Evolutionary conservation across 2,329 filamentous ascomycete species (phyloP), one percentile per base, ranked within the genome.

Genomic region (Colletotrichum gloeosporioides): DNA sequence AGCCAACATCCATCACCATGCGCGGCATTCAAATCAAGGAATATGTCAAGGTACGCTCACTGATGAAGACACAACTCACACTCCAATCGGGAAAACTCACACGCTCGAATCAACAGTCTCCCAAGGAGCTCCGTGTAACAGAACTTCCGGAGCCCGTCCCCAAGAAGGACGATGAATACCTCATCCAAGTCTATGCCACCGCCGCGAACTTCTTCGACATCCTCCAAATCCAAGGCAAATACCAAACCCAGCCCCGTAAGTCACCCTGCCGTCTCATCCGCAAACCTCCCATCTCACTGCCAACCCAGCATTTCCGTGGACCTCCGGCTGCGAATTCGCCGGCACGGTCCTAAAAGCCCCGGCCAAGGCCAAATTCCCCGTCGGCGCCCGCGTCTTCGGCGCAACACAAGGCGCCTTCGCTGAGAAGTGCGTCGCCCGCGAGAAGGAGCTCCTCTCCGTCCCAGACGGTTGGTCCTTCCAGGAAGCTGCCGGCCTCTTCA

Each of bases 141-240:
- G 89, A 92, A 27, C 90, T 98, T 16, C 92, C 95, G 22, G 95
- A 96, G 70, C 96, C 95, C 1, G 86, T 87, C 2, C 95, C 96
- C 2, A 88, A 89, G 10, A 85, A 92, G 36, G 88, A 94, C 82
- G 88, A 94, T 82, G 92, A 98, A 86, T 99, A 98, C 84, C 89
- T 98, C 78, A 94, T 99, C 83, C 91, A 93, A 82, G 94, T 99
- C 81, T 95, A 95, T 85, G 95, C 96, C 63, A 91, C 94, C 1
- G 96, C 95, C 25, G 95, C 95, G 81, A 99, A 99, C 87, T 99
- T 99, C 90, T 99, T 98, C 88, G 96, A 99, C 84, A 94, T 98
- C 74, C 92, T 99, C 71, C 96, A 99, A 83, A 95, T 98, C 82
- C 94, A 95, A 82, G 96, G 96, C 73, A 98, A 98, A 91, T 99